Evolutionary conservation across 169 alveolate species (phyloP).

Genomic region (Perkinsus marinus): DNA sequence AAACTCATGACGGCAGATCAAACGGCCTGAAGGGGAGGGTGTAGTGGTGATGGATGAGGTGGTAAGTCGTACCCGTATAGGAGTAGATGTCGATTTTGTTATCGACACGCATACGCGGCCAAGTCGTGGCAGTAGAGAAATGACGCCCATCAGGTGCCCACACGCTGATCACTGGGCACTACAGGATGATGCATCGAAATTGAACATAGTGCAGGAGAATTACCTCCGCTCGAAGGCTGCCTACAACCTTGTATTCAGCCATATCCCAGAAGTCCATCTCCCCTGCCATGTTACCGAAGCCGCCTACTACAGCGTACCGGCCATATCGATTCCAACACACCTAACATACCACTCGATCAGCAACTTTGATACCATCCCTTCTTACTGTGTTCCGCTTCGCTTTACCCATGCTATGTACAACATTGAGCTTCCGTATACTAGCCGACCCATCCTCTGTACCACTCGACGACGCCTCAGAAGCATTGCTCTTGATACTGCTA

Average conservation of each 20-base stretch:
- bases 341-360: not conserved
- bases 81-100: conserved; percentile 56
- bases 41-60: too few species aligned
- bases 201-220: not conserved
- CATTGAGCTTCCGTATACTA: not conserved
- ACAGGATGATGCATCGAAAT: not conserved
- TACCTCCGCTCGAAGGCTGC: conserved; percentile 23
- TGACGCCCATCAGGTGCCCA: conserved; percentile 50
- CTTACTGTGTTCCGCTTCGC: conserved; percentile 58
- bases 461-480: conserved; percentile 45
- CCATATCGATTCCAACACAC: conserved; percentile 31
- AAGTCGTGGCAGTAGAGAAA: conserved; percentile 66
- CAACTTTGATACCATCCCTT: not conserved
- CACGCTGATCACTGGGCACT: conserved; percentile 52
- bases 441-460: not conserved
- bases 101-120: conserved; percentile 74
- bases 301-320: conserved; percentile 58
- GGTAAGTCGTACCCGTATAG: conserved; percentile 46
- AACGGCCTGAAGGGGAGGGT: conserved; percentile 43
- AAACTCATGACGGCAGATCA: conserved; percentile 16
- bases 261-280: conserved; percentile 74
- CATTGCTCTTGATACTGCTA: conserved; percentile 6
- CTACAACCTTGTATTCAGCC: conserved; percentile 34
- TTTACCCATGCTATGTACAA: conserved; percentile 28
- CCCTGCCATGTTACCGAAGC: conserved; percentile 79